A percentile compares a stretch with the other conserved stretches of the same genome.
phyloP scores from a whole-genome alignment of 2,329 filamentous ascomycete species.

The Exophiala viscosa region DNA sequence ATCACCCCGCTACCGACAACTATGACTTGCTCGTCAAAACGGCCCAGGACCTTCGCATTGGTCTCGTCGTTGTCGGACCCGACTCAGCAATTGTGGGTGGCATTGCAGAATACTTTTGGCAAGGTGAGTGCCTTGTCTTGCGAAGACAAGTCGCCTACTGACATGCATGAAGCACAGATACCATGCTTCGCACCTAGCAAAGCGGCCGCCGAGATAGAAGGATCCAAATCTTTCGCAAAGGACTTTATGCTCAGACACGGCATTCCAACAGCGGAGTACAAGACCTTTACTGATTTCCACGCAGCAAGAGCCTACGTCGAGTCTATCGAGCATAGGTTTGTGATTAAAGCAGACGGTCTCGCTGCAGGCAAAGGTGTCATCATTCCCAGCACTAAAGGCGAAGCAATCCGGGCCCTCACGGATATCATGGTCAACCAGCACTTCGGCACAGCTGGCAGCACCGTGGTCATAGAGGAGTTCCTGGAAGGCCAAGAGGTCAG shows the following conservation, averaged over 20 bases:
- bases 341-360: conserved; percentile 90
- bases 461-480: conserved; percentile 94
- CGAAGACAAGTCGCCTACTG: too few relatives aligned
- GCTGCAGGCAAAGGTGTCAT: conserved; percentile 96
- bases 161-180: conserved; percentile 55
- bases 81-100: neutral
- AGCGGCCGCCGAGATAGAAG: conserved; percentile 84
- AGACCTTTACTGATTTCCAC: conserved; percentile 78
- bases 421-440: conserved; percentile 87
- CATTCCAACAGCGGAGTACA: conserved; percentile 87
- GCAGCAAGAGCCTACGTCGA: conserved; percentile 72
- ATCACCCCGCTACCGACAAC: neutral
- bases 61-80: neutral
- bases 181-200: conserved; percentile 80
- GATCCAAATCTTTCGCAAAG: conserved; percentile 95
- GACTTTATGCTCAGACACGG: conserved; percentile 92
- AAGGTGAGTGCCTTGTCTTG: neutral
- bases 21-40: neutral
- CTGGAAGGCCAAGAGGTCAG: conserved; percentile 88
- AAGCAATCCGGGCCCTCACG: conserved; percentile 75
- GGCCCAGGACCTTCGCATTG: neutral
- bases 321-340: conserved; percentile 65
- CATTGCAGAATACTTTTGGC: neutral
- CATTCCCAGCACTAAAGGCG: conserved; percentile 73
- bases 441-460: conserved; percentile 80